These are phyloP conservation scores for Vachellia collinsii DNA, from an alignment of 306 rosid genomes.

Conservation along the genomic window DNA sequence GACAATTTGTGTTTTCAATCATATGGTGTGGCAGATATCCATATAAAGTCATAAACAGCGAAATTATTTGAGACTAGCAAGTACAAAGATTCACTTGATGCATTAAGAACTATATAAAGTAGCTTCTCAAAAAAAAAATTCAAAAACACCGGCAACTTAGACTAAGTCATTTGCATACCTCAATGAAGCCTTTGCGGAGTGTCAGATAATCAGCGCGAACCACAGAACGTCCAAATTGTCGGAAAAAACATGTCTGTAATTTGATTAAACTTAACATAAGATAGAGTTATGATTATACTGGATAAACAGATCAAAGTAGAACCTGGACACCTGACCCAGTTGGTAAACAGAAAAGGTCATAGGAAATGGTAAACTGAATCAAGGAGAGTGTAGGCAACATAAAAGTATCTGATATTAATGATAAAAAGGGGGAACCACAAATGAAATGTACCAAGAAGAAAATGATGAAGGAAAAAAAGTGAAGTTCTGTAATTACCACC, in stretches of 20 bases:
- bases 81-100: constrained; percentile 13
- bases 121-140: neutral
- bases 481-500: constrained; percentile 59
- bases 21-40: neutral
- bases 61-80: neutral
- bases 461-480: neutral
- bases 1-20: neutral
- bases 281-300: neutral
- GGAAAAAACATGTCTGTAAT: constrained; percentile 68
- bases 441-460: constrained; percentile 1
- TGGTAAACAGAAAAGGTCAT: neutral
- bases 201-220: constrained; percentile 65
- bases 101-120: neutral
- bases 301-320: neutral
- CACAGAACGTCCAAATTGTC: constrained; percentile 75
- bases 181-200: constrained; percentile 75
- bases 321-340: neutral
- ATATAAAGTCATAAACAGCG: neutral
- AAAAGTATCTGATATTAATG: neutral
- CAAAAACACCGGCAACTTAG: neutral
- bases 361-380: neutral
- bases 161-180: constrained; percentile 46
- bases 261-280: constrained; percentile 13
- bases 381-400: neutral
- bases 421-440: neutral